Conservation (phyloP, 2,329 filamentous ascomycete genomes). For the Metarhizium brunneum region DNA sequence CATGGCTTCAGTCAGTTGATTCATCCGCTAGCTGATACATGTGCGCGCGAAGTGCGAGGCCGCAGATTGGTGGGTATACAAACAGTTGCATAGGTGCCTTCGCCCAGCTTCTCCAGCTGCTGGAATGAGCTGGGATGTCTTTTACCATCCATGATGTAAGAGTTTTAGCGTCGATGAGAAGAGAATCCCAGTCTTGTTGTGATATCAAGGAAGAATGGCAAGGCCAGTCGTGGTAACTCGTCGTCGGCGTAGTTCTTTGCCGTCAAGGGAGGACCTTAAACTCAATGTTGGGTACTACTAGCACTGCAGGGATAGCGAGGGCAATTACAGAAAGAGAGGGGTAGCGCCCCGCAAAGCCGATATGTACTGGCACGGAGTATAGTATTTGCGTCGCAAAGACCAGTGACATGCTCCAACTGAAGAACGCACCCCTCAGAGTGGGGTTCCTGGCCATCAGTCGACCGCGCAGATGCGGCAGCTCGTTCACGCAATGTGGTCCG, state of each 20-base stretch:
- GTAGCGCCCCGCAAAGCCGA: constrained; percentile 2
- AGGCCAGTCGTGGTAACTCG: neutral
- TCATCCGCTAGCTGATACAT: neutral
- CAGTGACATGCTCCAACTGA: neutral
- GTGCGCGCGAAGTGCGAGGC: neutral
- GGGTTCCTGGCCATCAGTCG: too few species aligned
- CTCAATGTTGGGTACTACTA: neutral
- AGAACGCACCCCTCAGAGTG: neutral
- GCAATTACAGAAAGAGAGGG: constrained; percentile 2
- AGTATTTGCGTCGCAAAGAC: neutral
- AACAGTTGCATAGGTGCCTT: constrained; percentile 97
- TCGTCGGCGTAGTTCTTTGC: neutral
- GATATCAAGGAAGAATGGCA: neutral
- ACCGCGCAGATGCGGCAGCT: too few species aligned
- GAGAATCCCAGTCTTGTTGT: neutral
- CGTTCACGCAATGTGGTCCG: too few species aligned
- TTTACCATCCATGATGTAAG: constrained; percentile 58
- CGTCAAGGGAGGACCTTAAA: neutral
- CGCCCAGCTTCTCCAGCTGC: constrained; percentile 96
- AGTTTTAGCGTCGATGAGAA: neutral
- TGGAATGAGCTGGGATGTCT: constrained; percentile 94
- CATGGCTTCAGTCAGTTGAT: constrained; percentile 8
- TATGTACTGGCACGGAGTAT: neutral
- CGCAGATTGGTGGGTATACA: constrained; percentile 18
- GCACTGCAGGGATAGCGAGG: neutral